These are phyloP conservation scores for Cymbidium sinense DNA, from an alignment of 106 monocot species.

Conservation along the genomic window DNA sequence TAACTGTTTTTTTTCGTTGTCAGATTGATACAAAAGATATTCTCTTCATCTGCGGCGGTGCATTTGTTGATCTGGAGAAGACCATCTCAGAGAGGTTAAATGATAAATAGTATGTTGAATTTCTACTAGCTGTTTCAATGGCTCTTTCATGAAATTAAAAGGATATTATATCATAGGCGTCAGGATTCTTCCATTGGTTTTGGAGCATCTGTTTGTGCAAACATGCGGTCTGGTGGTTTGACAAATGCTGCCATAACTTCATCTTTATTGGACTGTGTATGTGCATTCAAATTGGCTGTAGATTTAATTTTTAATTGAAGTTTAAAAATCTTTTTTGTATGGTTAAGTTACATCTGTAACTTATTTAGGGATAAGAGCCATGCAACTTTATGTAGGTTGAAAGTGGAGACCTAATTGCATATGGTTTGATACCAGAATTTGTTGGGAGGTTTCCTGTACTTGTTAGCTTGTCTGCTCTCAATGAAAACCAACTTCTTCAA, in stretches of 20 bases:
- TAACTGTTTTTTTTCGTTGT: neutral
- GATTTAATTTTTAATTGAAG: neutral
- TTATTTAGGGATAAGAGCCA: neutral
- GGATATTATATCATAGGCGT: constrained; percentile 30
- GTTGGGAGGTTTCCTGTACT: constrained; percentile 74
- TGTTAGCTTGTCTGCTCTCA: constrained; percentile 56
- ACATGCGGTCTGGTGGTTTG: constrained; percentile 35
- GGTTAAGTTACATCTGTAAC: neutral
- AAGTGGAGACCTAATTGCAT: constrained; percentile 74
- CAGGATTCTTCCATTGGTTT: constrained; percentile 82
- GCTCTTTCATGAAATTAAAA: neutral
- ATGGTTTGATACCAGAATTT: constrained; percentile 90
- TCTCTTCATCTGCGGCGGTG: constrained; percentile 85
- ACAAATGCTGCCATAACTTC: constrained; percentile 53
- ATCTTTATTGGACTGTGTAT: constrained; percentile 59
- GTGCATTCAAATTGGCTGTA: constrained; percentile 2
- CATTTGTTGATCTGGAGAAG: constrained; percentile 73
- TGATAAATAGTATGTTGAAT: neutral
- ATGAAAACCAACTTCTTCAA: constrained; percentile 71
- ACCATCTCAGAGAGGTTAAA: constrained; percentile 77
- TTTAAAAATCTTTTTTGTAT: neutral
- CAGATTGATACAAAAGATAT: constrained; percentile 86
- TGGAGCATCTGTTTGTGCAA: constrained; percentile 58
- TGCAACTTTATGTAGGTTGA: constrained; percentile 44
- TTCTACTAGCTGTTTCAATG: neutral